Conservation (phyloP, 306 rosid genomes). For the Acacia acuminata region DNA sequence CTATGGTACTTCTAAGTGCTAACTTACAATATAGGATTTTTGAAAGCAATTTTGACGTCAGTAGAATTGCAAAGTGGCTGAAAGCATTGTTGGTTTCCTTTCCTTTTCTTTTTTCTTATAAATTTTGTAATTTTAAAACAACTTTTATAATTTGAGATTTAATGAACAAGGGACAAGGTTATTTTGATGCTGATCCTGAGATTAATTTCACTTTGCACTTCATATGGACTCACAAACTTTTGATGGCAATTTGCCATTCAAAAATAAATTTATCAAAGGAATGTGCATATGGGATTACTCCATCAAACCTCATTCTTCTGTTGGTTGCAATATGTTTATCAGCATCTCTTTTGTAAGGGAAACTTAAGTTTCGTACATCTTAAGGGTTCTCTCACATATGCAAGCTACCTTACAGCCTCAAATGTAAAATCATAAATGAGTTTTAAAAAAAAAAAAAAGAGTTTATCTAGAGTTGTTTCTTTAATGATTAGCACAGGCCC, state of each 20-base stretch:
- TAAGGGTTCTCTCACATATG: neutral
- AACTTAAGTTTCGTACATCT: constrained; percentile 9
- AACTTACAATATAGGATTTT: neutral
- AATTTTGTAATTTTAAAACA: neutral
- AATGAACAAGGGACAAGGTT: neutral
- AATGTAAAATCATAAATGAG: neutral
- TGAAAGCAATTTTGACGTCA: neutral
- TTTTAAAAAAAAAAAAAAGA: neutral
- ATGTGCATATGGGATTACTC: neutral
- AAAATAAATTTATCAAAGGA: constrained; percentile 1
- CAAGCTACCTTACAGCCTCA: neutral
- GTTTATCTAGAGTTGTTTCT: neutral
- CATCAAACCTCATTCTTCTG: constrained; percentile 7
- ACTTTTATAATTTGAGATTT: neutral
- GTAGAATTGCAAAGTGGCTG: neutral
- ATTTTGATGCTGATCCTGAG: neutral
- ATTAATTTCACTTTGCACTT: neutral
- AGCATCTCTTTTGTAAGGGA: neutral
- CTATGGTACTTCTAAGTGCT: neutral
- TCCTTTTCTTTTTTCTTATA: neutral
- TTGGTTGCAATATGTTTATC: constrained; percentile 12
- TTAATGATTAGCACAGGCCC: neutral
- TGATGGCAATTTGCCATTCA: neutral
- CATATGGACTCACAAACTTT: neutral
- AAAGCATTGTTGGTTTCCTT: neutral